Conservation (phyloP, 768 basidiomycete genomes). For the Pulveroboletus ravenelii region DNA sequence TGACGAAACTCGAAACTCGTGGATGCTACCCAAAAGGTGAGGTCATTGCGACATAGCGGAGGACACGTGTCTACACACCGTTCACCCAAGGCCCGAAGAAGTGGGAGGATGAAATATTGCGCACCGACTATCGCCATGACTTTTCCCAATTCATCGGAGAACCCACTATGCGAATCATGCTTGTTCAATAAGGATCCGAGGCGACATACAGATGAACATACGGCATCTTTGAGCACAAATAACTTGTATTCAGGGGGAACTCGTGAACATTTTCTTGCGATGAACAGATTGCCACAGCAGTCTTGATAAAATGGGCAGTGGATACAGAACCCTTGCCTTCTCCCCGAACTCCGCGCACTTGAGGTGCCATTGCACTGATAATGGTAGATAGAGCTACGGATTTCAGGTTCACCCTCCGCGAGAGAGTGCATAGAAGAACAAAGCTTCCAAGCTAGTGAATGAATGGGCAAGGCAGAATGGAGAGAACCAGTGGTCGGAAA, state of each 20-base stretch:
- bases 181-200: neutral
- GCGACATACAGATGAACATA: slow-evolving; percentile 31
- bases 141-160: slow-evolving; percentile 45
- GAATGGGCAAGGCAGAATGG: neutral
- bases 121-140: slow-evolving; percentile 45
- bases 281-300: slow-evolving; percentile 60
- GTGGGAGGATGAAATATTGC: slow-evolving; percentile 52
- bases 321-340: slow-evolving; percentile 34
- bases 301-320: slow-evolving; percentile 58
- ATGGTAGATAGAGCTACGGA: slow-evolving; percentile 57
- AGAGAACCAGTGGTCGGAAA: neutral
- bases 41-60: neutral
- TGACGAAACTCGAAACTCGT: slow-evolving; percentile 25
- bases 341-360: slow-evolving; percentile 32
- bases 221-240: slow-evolving; percentile 44
- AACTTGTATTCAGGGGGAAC: slow-evolving; percentile 38
- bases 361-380: slow-evolving; percentile 47
- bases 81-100: slow-evolving; percentile 40
- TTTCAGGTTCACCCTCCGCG: slow-evolving; percentile 59
- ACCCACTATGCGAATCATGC: slow-evolving; percentile 31
- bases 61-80: slow-evolving; percentile 32
- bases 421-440: slow-evolving; percentile 65
- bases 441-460: slow-evolving; percentile 60
- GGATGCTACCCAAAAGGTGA: slow-evolving; percentile 24
- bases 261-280: slow-evolving; percentile 53